Conservation (phyloP, 768 basidiomycete species). For the Rhizopogon vinicolor region DNA sequence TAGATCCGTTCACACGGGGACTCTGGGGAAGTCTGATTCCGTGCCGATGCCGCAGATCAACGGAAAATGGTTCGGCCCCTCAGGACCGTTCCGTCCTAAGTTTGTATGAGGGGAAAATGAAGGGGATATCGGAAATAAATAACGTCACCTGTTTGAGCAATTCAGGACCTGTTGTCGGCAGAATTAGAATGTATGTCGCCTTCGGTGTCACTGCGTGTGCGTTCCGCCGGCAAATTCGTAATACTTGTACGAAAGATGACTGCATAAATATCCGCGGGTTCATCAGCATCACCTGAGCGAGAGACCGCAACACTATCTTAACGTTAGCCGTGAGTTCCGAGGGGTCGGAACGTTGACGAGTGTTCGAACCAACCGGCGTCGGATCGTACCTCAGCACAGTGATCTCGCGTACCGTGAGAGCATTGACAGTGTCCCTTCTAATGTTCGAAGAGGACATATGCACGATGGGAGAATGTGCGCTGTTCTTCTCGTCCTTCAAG, state of each 20-base stretch:
- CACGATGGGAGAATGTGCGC: too few species aligned
- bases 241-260: not conserved
- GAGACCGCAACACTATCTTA: not conserved
- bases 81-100: constrained; percentile 35
- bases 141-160: not conserved
- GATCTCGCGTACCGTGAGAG: too few species aligned
- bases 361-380: too few species aligned
- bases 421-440: too few species aligned
- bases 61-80: constrained; percentile 46
- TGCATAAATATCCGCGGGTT: not conserved
- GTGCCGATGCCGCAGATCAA: constrained; percentile 21
- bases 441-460: too few species aligned
- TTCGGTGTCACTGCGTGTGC: not conserved
- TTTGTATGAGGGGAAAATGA: constrained; percentile 19
- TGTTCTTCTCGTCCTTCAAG: too few species aligned
- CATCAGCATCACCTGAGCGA: not conserved
- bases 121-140: not conserved
- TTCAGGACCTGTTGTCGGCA: too few species aligned
- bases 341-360: too few species aligned
- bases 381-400: too few species aligned
- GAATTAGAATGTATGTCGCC: not conserved
- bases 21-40: constrained; percentile 75
- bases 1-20: constrained; percentile 34
- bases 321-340: too few species aligned
- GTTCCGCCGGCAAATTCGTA: not conserved